Conservation (phyloP, 768 basidiomycete species). For the Mycena vitilis region DNA sequence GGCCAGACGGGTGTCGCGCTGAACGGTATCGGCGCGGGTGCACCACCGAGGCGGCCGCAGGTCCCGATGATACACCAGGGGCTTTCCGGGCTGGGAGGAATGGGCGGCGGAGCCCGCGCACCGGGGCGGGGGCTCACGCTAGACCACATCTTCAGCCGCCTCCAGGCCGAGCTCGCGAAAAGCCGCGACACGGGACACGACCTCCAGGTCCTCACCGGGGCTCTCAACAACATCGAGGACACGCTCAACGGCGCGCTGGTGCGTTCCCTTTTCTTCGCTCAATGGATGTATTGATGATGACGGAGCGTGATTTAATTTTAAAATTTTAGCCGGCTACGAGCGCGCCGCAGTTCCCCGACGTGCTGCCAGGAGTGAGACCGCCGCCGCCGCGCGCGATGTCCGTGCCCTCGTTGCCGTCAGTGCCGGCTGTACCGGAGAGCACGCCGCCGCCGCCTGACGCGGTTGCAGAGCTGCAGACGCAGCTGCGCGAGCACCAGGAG, state of each 20-base stretch:
- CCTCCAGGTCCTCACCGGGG: conserved; percentile 76
- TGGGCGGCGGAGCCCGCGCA: conserved; percentile 75
- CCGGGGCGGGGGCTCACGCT: conserved; percentile 89
- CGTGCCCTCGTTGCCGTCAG: conserved; percentile 35
- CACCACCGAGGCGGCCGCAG: conserved; percentile 63
- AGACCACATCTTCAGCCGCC: conserved; percentile 88
- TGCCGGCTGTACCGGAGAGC: background rate
- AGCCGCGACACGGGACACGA: conserved; percentile 93
- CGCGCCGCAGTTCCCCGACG: conserved; percentile 70
- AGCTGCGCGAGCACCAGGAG: conserved; percentile 86
- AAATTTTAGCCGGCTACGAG: conserved; percentile 59
- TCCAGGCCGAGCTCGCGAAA: conserved; percentile 94
- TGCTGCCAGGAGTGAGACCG: conserved; percentile 74
- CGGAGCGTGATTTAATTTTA: too few species aligned
- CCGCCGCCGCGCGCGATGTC: conserved; percentile 48
- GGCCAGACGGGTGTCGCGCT: background rate
- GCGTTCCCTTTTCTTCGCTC: conserved; percentile 41
- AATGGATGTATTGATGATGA: background rate
- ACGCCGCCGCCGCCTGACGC: conserved; percentile 36
- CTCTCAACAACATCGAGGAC: conserved; percentile 92
- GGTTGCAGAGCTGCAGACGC: conserved; percentile 76
- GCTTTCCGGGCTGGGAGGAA: conserved; percentile 78
- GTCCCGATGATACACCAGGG: conserved; percentile 63
- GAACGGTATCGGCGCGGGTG: conserved; percentile 33
- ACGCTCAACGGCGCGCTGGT: conserved; percentile 88